Evolutionary conservation across 129 eudicot species (phyloP).

Genomic region (Artemisia annua): DNA sequence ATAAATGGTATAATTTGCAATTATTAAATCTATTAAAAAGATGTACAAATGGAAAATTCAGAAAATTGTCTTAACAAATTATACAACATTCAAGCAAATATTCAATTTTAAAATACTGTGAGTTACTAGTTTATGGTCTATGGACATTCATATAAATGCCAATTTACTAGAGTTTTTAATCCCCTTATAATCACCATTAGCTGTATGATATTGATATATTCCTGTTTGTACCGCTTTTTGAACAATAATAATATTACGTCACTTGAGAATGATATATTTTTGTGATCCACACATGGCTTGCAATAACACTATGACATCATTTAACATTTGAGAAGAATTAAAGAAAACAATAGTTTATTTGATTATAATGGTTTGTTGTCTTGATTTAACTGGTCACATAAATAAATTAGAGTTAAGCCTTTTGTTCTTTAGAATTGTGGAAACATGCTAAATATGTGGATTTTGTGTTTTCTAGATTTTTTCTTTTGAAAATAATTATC

Average conservation of each 20-base stretch:
- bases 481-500: too few relatives aligned
- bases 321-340: background rate
- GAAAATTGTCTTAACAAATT: too few relatives aligned
- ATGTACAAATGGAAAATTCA: too few relatives aligned
- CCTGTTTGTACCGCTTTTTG: background rate
- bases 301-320: slow-evolving; percentile 17
- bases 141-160: too few relatives aligned
- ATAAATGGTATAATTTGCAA: too few relatives aligned
- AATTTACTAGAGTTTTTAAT: too few relatives aligned
- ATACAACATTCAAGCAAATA: too few relatives aligned
- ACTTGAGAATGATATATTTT: slow-evolving; percentile 9
- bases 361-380: background rate
- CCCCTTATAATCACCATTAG: too few relatives aligned
- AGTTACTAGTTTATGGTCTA: background rate
- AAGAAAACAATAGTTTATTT: background rate
- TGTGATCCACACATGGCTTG: slow-evolving; percentile 21
- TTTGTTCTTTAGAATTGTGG: background rate
- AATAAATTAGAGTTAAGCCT: background rate
- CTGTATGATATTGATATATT: slow-evolving; percentile 16
- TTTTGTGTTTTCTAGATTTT: too few relatives aligned
- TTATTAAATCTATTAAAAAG: too few relatives aligned
- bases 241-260: background rate
- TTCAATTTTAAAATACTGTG: too few relatives aligned
- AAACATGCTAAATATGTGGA: too few relatives aligned
- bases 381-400: background rate